phyloP scores from a whole-genome alignment of 2,329 filamentous ascomycete species.

The Arthrinium puccinioides region DNA sequence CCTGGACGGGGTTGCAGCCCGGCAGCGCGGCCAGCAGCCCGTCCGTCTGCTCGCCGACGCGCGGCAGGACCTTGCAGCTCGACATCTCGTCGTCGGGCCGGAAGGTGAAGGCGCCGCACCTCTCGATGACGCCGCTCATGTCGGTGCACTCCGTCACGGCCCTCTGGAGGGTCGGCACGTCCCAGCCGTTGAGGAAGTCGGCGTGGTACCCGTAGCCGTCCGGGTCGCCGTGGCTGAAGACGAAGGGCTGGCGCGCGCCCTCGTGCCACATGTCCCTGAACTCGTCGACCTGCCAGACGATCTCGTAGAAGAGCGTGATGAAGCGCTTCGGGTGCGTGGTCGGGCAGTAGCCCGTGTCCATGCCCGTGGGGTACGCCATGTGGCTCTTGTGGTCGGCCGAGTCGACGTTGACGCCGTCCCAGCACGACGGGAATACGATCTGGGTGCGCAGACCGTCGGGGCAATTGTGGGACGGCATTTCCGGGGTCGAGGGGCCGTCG shows the following conservation, averaged over 20 bases:
- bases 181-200: slow-evolving; percentile 56
- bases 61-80: slow-evolving; percentile 37
- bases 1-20: slow-evolving; percentile 44
- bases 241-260: slow-evolving; percentile 38
- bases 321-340: slow-evolving; percentile 43
- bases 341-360: slow-evolving; percentile 43
- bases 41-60: slow-evolving; percentile 32
- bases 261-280: slow-evolving; percentile 41
- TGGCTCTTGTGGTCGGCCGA: slow-evolving; percentile 47
- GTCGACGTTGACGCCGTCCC: slow-evolving; percentile 53
- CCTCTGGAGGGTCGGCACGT: slow-evolving; percentile 37
- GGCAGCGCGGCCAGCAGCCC: slow-evolving; percentile 39
- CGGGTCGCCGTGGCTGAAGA: slow-evolving; percentile 34
- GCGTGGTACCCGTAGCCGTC: slow-evolving; percentile 49
- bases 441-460: slow-evolving; percentile 42
- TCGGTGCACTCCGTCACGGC: slow-evolving; percentile 42
- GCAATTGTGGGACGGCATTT: slow-evolving; percentile 49
- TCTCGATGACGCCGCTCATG: slow-evolving; percentile 32
- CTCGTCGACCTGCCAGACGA: slow-evolving; percentile 44
- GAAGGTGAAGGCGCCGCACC: slow-evolving; percentile 33
- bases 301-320: slow-evolving; percentile 53
- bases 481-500: slow-evolving; percentile 35
- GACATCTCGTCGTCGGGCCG: slow-evolving; percentile 31
- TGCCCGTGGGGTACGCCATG: slow-evolving; percentile 40
- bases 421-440: slow-evolving; percentile 54